A percentile compares a stretch with the other conserved stretches of the same genome.
Evolutionary conservation across 108 stramenopile genomes (phyloP).

Genomic region (Seminavis robusta): DNA sequence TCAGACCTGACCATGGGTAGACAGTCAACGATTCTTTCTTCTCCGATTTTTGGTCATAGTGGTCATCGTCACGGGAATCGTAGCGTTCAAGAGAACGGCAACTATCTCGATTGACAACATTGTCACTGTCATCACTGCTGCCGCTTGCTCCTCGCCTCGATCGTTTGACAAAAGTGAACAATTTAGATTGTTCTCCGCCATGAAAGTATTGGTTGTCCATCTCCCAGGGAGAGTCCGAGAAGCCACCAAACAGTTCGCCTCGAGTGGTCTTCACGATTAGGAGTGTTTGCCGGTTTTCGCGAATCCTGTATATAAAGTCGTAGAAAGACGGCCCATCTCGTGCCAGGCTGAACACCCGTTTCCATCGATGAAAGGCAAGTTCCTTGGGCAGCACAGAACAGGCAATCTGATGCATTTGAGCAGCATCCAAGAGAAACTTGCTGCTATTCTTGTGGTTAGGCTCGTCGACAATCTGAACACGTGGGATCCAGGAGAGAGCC

Average conservation of each 20-base stretch:
- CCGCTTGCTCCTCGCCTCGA: no score
- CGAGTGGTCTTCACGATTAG: conserved; percentile 66
- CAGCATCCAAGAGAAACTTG: conserved; percentile 27
- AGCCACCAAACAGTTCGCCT: conserved; percentile 75
- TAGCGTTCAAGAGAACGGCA: no score
- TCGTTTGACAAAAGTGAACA: conserved; percentile 38
- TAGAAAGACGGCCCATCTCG: conserved; percentile 87
- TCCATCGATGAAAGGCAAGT: conserved; percentile 73
- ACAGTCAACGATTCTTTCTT: conserved; percentile 22
- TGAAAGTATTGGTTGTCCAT: conserved; percentile 38
- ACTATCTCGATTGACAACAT: no score
- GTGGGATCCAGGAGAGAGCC: no score
- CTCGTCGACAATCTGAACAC: no score
- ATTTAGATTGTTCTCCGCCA: conserved; percentile 60
- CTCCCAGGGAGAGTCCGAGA: conserved; percentile 76
- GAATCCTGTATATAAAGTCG: conserved; percentile 53
- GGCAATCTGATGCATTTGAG: conserved; percentile 50
- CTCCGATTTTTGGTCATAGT: no score
- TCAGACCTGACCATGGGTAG: conserved; percentile 81
- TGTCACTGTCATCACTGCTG: no score
- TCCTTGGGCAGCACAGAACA: conserved; percentile 53
- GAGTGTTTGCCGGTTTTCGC: conserved; percentile 51
- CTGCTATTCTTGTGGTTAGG: no score
- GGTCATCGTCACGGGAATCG: no score
- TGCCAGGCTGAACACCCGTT: conserved; percentile 65